Evolutionary conservation across 1,284 basidiomycete species (phyloP).

Genomic region (Gymnopus androsaceus): DNA sequence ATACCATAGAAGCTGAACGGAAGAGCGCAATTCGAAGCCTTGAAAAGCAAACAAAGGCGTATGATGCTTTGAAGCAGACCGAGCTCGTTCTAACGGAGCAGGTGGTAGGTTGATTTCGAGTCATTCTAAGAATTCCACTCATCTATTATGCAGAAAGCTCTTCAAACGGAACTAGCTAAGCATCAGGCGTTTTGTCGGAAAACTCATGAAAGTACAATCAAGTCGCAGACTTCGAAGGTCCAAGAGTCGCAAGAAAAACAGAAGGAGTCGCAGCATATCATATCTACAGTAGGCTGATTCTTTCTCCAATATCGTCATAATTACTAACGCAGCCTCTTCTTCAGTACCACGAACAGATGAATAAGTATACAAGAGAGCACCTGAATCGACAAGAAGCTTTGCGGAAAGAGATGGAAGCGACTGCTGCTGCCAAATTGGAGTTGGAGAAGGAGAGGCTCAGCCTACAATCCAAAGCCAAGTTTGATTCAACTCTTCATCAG

Average conservation of each 20-base stretch:
- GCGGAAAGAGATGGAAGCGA: constrained; percentile 48
- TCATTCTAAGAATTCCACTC: not conserved
- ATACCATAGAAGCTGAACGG: constrained; percentile 78
- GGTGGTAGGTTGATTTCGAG: constrained; percentile 43
- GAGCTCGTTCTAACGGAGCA: constrained; percentile 63
- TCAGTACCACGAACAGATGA: constrained; percentile 22
- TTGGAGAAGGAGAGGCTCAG: constrained; percentile 51
- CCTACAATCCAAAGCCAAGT: constrained; percentile 44
- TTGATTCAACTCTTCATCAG: constrained; percentile 11
- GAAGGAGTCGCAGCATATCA: no score
- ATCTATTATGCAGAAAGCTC: constrained; percentile 1
- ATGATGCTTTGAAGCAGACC: constrained; percentile 71
- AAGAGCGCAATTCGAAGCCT: constrained; percentile 59
- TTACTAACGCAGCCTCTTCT: constrained; percentile 20
- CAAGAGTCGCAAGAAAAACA: not conserved
- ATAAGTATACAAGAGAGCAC: constrained; percentile 30
- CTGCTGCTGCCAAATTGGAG: constrained; percentile 52
- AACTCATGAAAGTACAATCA: constrained; percentile 1
- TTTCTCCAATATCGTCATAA: not conserved
- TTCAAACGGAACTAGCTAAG: not conserved
- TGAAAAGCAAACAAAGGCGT: constrained; percentile 78
- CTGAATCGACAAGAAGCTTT: constrained; percentile 34
- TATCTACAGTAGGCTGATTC: no score
- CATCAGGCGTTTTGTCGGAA: not conserved
- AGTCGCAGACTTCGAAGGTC: not conserved